Evolutionary conservation across 768 basidiomycete genomes (phyloP), one percentile per base, ranked within the genome.

Genomic region (Boletus huronensis): DNA sequence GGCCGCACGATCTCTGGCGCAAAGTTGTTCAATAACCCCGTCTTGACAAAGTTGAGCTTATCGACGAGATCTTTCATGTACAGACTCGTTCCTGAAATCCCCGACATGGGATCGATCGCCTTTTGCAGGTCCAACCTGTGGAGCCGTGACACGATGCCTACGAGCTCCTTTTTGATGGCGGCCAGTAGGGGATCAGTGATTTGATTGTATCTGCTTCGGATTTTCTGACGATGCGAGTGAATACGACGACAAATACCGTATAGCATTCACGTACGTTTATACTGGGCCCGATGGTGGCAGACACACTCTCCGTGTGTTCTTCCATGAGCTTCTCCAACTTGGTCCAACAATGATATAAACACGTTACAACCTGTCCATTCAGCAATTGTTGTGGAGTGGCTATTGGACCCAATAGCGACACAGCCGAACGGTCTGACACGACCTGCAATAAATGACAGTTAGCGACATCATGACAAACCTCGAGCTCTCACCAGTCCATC

Each of bases 1-100:
- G 82, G 77, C 50, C 80, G 79, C 43, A 78, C 80, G 42, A 83
- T 78, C 21, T 93, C 90, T 0, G 89, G 90, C 13, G 93, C 61
- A 67, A 87, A 93, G 57, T 81, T 82, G 43, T 73, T 79, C 13
- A 98, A 68, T n/a, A 98, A 69, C 62, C 95, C 92, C 16, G 75
- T 68, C 71, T 90, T 90, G 58, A 98, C 76, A 65, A 91, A 94
- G 1, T 77, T 72, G 43, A 99, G 74, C 26, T 68, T 97, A 53
- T 97, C 95, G 8, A 85, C 81, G 51, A 99, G 77, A n/a, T 66
- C 65, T 19, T 90, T 90, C 83, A 98, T 89, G 71, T 98, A 98
- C 14, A 85, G 70, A 70, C 91, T 96, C 60, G 75, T 74, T 1
- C 70, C 76, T 1, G 74, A 64, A 53, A 75, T 70, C 17, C 80